These are phyloP conservation scores for Blastobotrys apis DNA, from an alignment of 1,139 yeast species.

Conservation along the genomic window DNA sequence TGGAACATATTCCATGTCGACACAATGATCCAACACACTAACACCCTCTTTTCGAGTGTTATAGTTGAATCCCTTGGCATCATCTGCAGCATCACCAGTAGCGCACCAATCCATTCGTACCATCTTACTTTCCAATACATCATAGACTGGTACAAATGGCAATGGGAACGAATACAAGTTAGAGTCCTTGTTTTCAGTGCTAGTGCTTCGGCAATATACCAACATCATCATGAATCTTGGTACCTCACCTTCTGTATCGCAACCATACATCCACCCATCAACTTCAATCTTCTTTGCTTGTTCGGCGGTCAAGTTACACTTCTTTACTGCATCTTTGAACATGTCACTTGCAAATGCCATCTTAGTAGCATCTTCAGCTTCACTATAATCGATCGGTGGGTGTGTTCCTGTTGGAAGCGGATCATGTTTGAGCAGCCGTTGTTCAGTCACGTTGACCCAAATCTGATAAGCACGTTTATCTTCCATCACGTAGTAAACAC, in stretches of 20 bases:
- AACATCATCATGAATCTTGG: slow-evolving; percentile 69
- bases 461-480: slow-evolving; percentile 63
- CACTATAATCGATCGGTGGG: slow-evolving; percentile 75
- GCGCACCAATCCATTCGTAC: slow-evolving; percentile 79
- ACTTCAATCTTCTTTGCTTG: slow-evolving; percentile 52
- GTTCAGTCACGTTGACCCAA: slow-evolving; percentile 60
- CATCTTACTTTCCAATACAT: slow-evolving; percentile 58
- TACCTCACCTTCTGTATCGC: slow-evolving; percentile 73
- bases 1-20: slow-evolving; percentile 47
- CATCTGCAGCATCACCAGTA: slow-evolving; percentile 52
- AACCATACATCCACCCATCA: slow-evolving; percentile 94
- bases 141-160: slow-evolving; percentile 78
- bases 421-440: slow-evolving; percentile 51
- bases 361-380: slow-evolving; percentile 56
- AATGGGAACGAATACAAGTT: slow-evolving; percentile 83
- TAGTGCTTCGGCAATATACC: slow-evolving; percentile 57
- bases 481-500: slow-evolving; percentile 61
- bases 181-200: slow-evolving; percentile 68
- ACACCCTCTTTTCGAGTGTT: slow-evolving; percentile 43
- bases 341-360: slow-evolving; percentile 55
- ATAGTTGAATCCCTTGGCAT: slow-evolving; percentile 33
- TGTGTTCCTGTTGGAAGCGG: slow-evolving; percentile 59
- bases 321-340: slow-evolving; percentile 51
- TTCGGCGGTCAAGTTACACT: slow-evolving; percentile 54
- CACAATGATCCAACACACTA: slow-evolving; percentile 60